Evolutionary conservation across 2,329 filamentous ascomycete genomes (phyloP), one percentile per base, ranked within the genome.

Genomic region (Clarireedia hainanense): DNA sequence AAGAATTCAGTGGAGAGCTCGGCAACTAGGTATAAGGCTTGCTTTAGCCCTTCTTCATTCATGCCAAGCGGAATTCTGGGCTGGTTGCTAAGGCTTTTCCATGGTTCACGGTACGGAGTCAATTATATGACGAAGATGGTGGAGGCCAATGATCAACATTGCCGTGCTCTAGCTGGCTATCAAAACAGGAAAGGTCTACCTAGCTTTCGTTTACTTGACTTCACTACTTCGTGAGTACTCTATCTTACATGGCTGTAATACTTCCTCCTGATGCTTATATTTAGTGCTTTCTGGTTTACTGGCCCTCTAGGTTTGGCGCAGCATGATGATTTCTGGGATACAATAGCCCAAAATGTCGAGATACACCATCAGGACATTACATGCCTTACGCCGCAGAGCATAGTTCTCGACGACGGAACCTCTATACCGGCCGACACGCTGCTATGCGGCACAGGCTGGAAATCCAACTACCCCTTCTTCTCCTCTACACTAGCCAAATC

Each of bases 311-410:
- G 66, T 42, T 61, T 64, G 24, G 60, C 63, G 17, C 62, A 68
- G 50, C 65, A 66, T 42, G 55, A 59, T 20, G 64, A 66, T 50
- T 66, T 68, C 56, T 66, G 60, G 52, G 55, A 64, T 40, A 60
- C 60, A 6, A 60, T 67, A 30, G 61, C 65, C 20, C 20, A 20
- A 20, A 20, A 20, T 20, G 20, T 20, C 20, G 20, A 20, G 20
- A 20, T 20, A 20, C 20, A 20, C 20, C 20, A 20, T 20, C 20
- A 20, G 20, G 20, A 20, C 20, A 3, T 20, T 20, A 20, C 20
- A 2, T 20, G 20, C 2, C 20, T 20, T 20, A 20, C 20, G 20
- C 20, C 20, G 20, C 20, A 20, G 20, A 20, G 20, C 20, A 20
- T 27, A 27, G 26, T 27, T 27, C 26, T 27, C 26, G 26, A 27